phyloP scores from a whole-genome alignment of 2,329 filamentous ascomycete species.

The Zymoseptoria brevis region DNA sequence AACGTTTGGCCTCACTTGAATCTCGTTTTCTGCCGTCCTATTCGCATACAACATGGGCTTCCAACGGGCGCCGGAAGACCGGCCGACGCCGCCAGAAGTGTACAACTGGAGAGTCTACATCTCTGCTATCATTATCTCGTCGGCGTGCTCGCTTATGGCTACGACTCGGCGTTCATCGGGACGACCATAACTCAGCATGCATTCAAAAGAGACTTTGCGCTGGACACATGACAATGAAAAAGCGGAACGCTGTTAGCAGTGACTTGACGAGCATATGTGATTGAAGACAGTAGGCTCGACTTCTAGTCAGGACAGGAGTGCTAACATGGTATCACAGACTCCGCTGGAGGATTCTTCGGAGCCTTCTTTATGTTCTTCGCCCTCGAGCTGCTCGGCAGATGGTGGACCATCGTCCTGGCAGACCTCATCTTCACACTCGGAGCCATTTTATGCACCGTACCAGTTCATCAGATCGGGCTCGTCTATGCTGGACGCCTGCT shows the following conservation, averaged over 20 bases:
- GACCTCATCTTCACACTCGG: constrained; percentile 41
- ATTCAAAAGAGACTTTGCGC: constrained; percentile 41
- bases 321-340: constrained; percentile 25
- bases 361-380: constrained; percentile 42
- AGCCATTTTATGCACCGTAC: constrained; percentile 38
- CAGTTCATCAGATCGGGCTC: constrained; percentile 35
- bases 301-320: not conserved
- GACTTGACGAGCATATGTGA: constrained; percentile 42
- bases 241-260: constrained; percentile 35
- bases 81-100: constrained; percentile 49
- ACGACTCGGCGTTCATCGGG: constrained; percentile 49
- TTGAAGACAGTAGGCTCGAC: constrained; percentile 9
- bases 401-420: constrained; percentile 43
- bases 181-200: constrained; percentile 45
- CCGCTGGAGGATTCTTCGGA: constrained; percentile 48
- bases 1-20: constrained; percentile 1
- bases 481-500: constrained; percentile 37
- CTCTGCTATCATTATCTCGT: constrained; percentile 43
- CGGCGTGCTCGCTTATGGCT: constrained; percentile 42
- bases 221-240: constrained; percentile 27
- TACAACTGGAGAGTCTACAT: constrained; percentile 48
- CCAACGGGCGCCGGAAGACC: constrained; percentile 46
- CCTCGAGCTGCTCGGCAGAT: constrained; percentile 43
- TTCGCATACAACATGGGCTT: constrained; percentile 28
- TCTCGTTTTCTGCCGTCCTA: not conserved